Percentiles rank a stretch among this genome's conserved stretches.
These are phyloP conservation scores for Strombidium stylifer DNA, from an alignment of 73 alveolate genomes.

Conservation along the genomic window DNA sequence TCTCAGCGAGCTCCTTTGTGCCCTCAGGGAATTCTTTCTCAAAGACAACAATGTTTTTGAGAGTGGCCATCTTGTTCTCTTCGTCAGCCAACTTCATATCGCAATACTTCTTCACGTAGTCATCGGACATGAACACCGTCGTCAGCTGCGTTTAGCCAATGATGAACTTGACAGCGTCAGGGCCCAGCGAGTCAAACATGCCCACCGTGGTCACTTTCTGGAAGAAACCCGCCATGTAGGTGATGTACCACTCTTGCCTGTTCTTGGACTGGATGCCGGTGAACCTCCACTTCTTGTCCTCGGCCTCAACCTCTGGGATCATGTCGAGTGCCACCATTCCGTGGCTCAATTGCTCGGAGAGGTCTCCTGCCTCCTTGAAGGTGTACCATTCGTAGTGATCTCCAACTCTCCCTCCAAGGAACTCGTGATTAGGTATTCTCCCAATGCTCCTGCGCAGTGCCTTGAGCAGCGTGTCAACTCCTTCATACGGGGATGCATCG, in stretches of 20 bases:
- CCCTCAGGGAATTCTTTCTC: constrained; percentile 36
- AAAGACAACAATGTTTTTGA: constrained; percentile 47
- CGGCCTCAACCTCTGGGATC: not conserved
- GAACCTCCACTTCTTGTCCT: constrained; percentile 23
- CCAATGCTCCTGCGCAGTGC: too few relatives aligned
- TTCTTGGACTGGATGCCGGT: constrained; percentile 73
- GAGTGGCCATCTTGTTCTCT: constrained; percentile 5
- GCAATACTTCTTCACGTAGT: constrained; percentile 22
- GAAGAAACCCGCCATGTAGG: constrained; percentile 64
- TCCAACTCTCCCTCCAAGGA: constrained; percentile 32
- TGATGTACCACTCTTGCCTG: constrained; percentile 85
- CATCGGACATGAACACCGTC: constrained; percentile 59
- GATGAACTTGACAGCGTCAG: constrained; percentile 60
- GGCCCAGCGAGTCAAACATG: constrained; percentile 79
- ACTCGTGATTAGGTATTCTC: too few relatives aligned
- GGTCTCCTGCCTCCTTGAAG: constrained; percentile 53
- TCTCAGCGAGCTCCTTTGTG: constrained; percentile 1
- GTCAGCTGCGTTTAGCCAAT: constrained; percentile 63
- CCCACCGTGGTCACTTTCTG: constrained; percentile 62
- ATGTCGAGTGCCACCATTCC: not conserved
- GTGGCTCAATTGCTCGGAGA: constrained; percentile 40
- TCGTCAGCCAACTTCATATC: constrained; percentile 5
- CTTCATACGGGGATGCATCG: too few relatives aligned
- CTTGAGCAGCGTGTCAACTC: too few relatives aligned
- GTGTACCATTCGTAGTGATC: constrained; percentile 79